Base-by-base conservation (phyloP, 768 basidiomycete genomes). In the Mycena rosella region DNA sequence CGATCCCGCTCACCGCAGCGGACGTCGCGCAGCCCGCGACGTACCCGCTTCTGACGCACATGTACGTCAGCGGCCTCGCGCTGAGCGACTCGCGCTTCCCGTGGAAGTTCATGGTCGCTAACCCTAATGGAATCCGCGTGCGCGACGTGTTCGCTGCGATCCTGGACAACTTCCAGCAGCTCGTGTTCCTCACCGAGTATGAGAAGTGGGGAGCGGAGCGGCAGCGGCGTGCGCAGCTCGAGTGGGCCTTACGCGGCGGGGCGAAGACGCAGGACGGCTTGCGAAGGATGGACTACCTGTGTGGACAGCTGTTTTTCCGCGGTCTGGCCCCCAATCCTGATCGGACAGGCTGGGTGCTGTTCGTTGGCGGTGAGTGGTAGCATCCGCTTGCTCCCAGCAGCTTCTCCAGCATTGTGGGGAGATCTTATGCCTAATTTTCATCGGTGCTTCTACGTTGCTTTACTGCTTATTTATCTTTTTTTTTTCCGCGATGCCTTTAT, bases 1-100 rank as follows among this genome's bases (percentile, higher is more conserved):
- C 75, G 8, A 76, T 82, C 49, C 78, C 79, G 4, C 75, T 83
- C 49, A 67, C 76, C 18, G 64, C 73, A 1, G 73, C 78, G 4
- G 85, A 86, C 67, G 72, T 77, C 52, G 78, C 84, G n/a, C 88
- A 91, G 74, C 88, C 89, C 0, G 90, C 89, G n/a, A 89, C 90
- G 10, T 85, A 77, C 73, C 90, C 90, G 0, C 84, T 89, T 64
- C 77, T 89, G 49, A 85, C 86, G 10, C 81, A 85, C 63, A 83
- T 91, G 83, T 82, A 81, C 69, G 85, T 91, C 76, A 82, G 80
- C 63, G 82, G 77, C 4, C 79, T 90, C 26, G 87, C 85, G 22
- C 87, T 86, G 54, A 86, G 83, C 1, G 79, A 81, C n/a, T 78
- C 80, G 0, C 74, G 69, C 15, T 87, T 87, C 72, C 84, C 81